Evolutionary conservation across 352 stramenopile species (phyloP).

Genomic region (Pythium dissimile): DNA sequence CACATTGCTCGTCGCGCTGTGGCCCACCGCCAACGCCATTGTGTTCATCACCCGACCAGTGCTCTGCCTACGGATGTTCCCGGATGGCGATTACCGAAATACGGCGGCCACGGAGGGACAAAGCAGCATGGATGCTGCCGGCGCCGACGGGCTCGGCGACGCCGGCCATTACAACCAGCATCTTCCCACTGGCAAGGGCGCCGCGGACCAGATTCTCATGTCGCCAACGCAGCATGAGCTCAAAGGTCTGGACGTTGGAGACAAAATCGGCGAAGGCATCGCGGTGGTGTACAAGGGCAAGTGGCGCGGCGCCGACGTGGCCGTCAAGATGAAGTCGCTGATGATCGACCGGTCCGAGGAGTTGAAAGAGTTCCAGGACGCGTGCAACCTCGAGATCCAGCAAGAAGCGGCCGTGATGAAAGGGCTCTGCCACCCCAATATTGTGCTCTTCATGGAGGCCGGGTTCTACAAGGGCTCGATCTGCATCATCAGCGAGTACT

Average conservation of each 20-base stretch:
- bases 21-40: constrained; percentile 73
- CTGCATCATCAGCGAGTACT: constrained; percentile 96
- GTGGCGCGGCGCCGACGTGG: constrained; percentile 95
- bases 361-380: constrained; percentile 72
- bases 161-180: constrained; percentile 16
- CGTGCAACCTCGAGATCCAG: constrained; percentile 84
- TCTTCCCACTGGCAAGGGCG: constrained; percentile 2
- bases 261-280: constrained; percentile 83
- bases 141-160: constrained; percentile 1
- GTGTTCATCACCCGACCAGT: constrained; percentile 72
- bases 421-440: constrained; percentile 77
- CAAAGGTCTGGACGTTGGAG: constrained; percentile 74
- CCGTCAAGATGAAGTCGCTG: constrained; percentile 92
- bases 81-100: constrained; percentile 7
- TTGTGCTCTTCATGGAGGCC: constrained; percentile 87
- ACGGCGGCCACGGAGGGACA: constrained; percentile 1
- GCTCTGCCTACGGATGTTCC: constrained; percentile 55
- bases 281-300: constrained; percentile 93
- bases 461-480: constrained; percentile 83
- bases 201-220: constrained; percentile 17
- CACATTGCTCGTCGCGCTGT: constrained; percentile 65
- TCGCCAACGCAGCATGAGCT: constrained; percentile 56
- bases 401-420: constrained; percentile 82
- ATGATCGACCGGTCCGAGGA: constrained; percentile 61
- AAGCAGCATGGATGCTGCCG: constrained; percentile 7